Evolutionary conservation across 1,284 basidiomycete genomes (phyloP), one percentile per base, ranked within the genome.

Genomic region (Ustilago hordei): DNA sequence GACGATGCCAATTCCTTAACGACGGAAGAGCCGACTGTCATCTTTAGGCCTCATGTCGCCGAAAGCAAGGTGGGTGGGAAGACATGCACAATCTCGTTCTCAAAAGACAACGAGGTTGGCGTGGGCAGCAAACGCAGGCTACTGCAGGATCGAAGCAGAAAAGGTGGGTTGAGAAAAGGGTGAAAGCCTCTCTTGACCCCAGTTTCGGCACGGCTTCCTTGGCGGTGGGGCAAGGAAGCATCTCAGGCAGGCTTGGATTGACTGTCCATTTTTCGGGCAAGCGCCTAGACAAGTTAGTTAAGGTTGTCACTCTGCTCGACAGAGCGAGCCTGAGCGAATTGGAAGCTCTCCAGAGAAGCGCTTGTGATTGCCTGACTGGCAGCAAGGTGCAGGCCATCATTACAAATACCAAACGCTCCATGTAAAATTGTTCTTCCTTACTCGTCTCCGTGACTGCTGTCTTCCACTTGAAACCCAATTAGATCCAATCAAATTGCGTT

Each of bases 351-450:
- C 39, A n/a, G 8, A 53, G 32, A 38, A 19, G n/a, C 53, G 53
- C 36, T 34, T 55, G 53, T 55, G 53, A 38, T 55, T 55, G 53
- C n/a, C n/a, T 13, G 6, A 48, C 17, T 41, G 36, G 36, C 9
- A 38, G 36, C 36, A 38, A 13, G 36, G 12, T 13, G 36, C 36
- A 38, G 12, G 12, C 36, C 8, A 13, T 38, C 36, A 38, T 15
- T 15, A 41, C 39, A 41, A 41, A 41, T 23, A 41, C 17, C 39
- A 41, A 41, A 41, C 6, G 6, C 39, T 41, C 15, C 13, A 38
- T 9, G 9, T 8, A 38, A 38, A 6, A 38, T 38, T 38, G 23
- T 38, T 38, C 9, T 38, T 13, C 8, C 36, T 38, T 8, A 38
- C 36, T 38, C 12, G 36, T 13, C 12, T 7, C 13, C 3, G 13